These are phyloP conservation scores for Obelidium mucronatum DNA, from an alignment of 192 early-diverging fungal genomes.

Conservation along the genomic window DNA sequence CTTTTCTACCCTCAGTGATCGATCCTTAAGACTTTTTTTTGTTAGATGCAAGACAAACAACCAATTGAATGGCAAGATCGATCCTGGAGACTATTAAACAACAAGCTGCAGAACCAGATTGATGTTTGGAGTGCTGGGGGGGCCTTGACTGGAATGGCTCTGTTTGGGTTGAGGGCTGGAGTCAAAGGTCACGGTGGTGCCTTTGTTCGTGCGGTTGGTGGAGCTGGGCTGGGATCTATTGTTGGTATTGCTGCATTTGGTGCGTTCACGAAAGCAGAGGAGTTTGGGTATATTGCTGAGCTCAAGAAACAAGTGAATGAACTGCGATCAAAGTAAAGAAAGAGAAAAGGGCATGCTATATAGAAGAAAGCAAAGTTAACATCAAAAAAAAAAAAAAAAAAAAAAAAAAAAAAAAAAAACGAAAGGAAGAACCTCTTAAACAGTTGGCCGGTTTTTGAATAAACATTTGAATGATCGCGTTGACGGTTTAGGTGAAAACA, in stretches of 20 bases:
- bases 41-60: constrained; percentile 15
- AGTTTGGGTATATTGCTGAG: constrained; percentile 8
- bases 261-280: not conserved
- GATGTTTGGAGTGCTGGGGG: constrained; percentile 14
- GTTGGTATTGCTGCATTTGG: constrained; percentile 3
- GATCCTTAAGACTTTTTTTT: not conserved
- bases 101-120: constrained; percentile 11
- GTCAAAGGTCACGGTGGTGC: not conserved
- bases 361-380: too few species aligned
- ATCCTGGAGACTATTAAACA: constrained; percentile 22
- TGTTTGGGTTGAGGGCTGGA: constrained; percentile 2
- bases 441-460: too few species aligned
- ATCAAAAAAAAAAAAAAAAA: too few species aligned
- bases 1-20: not conserved
- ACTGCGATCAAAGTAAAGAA: too few species aligned
- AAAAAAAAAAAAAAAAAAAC: too few species aligned
- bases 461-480: too few species aligned
- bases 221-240: constrained; percentile 16
- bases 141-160: constrained; percentile 9
- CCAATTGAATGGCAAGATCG: constrained; percentile 30
- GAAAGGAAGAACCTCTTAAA: too few species aligned
- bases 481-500: too few species aligned
- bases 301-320: constrained; percentile 7
- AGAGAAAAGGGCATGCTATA: too few species aligned
- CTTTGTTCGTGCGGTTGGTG: constrained; percentile 13